A percentile compares a stretch with the other conserved stretches of the same genome.
phyloP scores from a whole-genome alignment of 1,284 basidiomycete genomes.

The Trichosporon faecale region DNA sequence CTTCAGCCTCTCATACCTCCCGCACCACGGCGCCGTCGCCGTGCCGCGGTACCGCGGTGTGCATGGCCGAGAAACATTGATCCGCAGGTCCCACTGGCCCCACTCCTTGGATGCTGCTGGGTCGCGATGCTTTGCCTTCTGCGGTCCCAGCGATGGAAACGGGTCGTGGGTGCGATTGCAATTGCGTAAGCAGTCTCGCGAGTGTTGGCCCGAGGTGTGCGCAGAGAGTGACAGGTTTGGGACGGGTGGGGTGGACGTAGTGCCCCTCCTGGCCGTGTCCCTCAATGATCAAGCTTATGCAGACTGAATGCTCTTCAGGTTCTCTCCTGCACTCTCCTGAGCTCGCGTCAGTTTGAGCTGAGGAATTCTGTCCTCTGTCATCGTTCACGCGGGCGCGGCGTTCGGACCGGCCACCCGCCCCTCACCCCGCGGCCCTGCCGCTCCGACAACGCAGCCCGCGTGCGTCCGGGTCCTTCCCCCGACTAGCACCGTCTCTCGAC shows the following conservation, averaged over 20 bases:
- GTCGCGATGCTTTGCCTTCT: not conserved
- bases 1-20: not conserved
- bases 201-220: not conserved
- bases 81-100: not conserved
- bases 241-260: not conserved
- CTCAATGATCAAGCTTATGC: not conserved
- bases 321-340: too few relatives aligned
- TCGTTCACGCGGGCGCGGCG: not conserved
- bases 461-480: not conserved
- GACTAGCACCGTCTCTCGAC: too few relatives aligned
- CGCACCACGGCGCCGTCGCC: not conserved
- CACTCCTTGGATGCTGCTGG: not conserved
- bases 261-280: not conserved
- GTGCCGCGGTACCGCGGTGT: not conserved
- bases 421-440: not conserved
- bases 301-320: not conserved
- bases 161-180: not conserved
- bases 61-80: not conserved
- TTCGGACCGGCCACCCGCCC: not conserved
- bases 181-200: not conserved
- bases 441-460: not conserved
- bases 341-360: too few relatives aligned
- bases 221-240: not conserved
- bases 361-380: too few relatives aligned
- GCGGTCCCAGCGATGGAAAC: not conserved